These are phyloP conservation scores for Xylaria polymorpha DNA, from an alignment of 2,329 filamentous ascomycete species.

Conservation along the genomic window DNA sequence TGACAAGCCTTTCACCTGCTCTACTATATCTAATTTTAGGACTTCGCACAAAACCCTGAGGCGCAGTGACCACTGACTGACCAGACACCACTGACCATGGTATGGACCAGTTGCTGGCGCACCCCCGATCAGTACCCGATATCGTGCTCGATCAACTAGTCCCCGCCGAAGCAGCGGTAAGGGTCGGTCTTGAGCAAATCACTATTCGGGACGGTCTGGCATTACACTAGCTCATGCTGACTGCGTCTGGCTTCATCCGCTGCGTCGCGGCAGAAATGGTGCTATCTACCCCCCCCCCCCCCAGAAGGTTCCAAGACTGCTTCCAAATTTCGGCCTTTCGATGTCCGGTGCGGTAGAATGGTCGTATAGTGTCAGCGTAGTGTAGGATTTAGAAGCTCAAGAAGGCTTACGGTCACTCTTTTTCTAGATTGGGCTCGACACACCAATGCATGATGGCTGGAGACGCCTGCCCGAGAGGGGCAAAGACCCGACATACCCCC, in stretches of 20 bases:
- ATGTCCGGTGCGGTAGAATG: background rate
- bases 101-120: background rate
- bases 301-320: background rate
- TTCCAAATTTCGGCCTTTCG: conserved; percentile 7
- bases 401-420: conserved; percentile 11
- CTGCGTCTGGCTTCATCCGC: conserved; percentile 9
- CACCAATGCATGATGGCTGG: conserved; percentile 8
- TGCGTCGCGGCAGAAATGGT: background rate
- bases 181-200: background rate
- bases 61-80: background rate
- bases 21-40: conserved; percentile 15
- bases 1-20: background rate
- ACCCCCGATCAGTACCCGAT: too few relatives aligned
- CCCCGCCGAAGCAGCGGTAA: conserved; percentile 13
- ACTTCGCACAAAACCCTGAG: background rate
- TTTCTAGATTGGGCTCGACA: conserved; percentile 7
- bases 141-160: background rate
- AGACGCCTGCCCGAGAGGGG: conserved; percentile 10
- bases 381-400: conserved; percentile 15
- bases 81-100: background rate
- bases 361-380: conserved; percentile 5
- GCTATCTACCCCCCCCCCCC: background rate
- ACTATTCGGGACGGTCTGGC: background rate
- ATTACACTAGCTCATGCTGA: conserved; percentile 13
- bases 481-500: background rate